Percentiles rank a stretch among this genome's conserved stretches.
phyloP scores from a whole-genome alignment of 2,329 filamentous ascomycete species.

The Aspergillus felis region DNA sequence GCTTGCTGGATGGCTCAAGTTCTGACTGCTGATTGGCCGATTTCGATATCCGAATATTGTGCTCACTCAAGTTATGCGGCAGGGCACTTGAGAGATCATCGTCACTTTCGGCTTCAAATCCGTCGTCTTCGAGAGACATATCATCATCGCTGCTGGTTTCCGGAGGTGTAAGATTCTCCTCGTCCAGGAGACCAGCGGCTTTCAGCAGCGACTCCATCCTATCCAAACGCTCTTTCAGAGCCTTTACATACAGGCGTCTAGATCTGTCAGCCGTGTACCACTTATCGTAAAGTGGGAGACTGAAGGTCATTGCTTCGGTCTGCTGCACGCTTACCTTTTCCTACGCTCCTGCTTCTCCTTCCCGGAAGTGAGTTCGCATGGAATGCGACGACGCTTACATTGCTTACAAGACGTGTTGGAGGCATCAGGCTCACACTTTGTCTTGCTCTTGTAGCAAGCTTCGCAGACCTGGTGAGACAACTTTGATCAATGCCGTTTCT shows the following conservation, averaged over 20 bases:
- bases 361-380: constrained; percentile 87
- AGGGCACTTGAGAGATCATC: constrained; percentile 40
- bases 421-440: constrained; percentile 90
- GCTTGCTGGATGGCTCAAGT: constrained; percentile 16
- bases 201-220: constrained; percentile 84
- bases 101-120: constrained; percentile 23
- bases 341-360: constrained; percentile 90
- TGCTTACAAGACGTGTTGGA: constrained; percentile 70
- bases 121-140: constrained; percentile 12
- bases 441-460: constrained; percentile 82
- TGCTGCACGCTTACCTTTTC: constrained; percentile 63
- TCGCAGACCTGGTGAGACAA: constrained; percentile 66
- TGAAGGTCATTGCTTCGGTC: not conserved
- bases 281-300: not conserved
- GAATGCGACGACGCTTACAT: constrained; percentile 90
- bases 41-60: not conserved
- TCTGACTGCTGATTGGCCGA: constrained; percentile 19
- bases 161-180: constrained; percentile 64
- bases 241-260: constrained; percentile 90
- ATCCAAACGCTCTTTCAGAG: constrained; percentile 83
- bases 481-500: constrained; percentile 10
- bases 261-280: constrained; percentile 3
- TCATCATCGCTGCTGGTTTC: constrained; percentile 20
- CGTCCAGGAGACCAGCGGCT: constrained; percentile 75
- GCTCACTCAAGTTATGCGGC: constrained; percentile 21